Evolutionary conservation across 768 basidiomycete species (phyloP).

Genomic region (Sporobolomyces pararoseus): DNA sequence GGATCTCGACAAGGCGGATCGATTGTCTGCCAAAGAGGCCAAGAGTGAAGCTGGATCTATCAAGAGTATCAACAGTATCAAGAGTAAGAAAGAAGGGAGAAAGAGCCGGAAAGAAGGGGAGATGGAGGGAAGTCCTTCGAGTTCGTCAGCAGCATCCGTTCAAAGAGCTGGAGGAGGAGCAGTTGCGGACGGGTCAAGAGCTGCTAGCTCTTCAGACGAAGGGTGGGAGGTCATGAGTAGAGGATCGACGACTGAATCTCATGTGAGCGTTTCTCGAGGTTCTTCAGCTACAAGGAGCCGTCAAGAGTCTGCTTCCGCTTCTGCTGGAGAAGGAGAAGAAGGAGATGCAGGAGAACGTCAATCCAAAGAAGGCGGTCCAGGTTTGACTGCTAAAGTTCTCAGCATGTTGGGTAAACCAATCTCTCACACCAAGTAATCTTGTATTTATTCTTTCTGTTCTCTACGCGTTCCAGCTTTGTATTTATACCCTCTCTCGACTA

Average conservation of each 20-base stretch:
- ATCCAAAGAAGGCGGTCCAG: not conserved
- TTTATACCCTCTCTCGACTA: too few species aligned
- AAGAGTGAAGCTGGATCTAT: not conserved
- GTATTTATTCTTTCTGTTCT: not conserved
- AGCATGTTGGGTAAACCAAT: slow-evolving; percentile 19
- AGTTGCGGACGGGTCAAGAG: not conserved
- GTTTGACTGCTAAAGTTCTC: slow-evolving; percentile 15
- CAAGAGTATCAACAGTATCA: not conserved
- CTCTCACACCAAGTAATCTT: slow-evolving; percentile 1
- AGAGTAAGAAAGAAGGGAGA: slow-evolving; percentile 9
- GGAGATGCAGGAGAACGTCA: not conserved
- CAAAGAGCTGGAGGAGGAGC: not conserved
- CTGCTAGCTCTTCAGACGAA: slow-evolving; percentile 29
- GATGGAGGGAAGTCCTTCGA: not conserved
- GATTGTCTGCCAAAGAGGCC: not conserved
- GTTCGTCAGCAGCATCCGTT: not conserved
- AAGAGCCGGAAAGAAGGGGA: not conserved
- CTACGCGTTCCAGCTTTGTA: not conserved
- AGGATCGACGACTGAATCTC: slow-evolving; percentile 19
- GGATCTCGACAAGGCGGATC: slow-evolving; percentile 12
- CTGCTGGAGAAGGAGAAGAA: not conserved
- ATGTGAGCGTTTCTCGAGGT: slow-evolving; percentile 7
- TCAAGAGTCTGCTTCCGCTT: not conserved
- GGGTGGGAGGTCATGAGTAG: slow-evolving; percentile 37
- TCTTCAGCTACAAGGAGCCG: slow-evolving; percentile 15